Evolutionary conservation across 164 flowering plant genomes (phyloP), one percentile per base, ranked within the genome.

Genomic region (Aristolochia contorta): DNA sequence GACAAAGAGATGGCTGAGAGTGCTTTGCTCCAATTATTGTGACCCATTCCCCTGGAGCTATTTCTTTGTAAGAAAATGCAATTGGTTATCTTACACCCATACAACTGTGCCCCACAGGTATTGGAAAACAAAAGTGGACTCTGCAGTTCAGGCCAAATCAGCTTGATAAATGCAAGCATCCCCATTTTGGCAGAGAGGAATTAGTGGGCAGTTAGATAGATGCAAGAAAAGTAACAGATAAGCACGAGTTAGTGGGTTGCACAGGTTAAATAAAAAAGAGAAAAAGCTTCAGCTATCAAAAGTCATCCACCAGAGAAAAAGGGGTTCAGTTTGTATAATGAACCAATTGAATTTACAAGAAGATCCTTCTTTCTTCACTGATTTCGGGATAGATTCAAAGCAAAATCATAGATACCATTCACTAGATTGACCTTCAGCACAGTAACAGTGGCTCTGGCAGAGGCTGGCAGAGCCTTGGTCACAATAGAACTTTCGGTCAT

Each of bases 161-260:
- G 53, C 0, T 49, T 49, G 53, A 18, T 49, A 18, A 18, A 49
- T 2, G 20, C 53, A 49, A 18, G 18, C 13, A 30, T n/a, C 46
- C n/a, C 37, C 15, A 27, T 27, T 56, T 56, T 32, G 59, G 45
- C 16, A 13, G 9, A 37, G 43, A 18, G 61, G 27, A 63, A 67
- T 68, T 67, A 73, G 71, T 71, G 77, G 73, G 51, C 47, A 62
- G 69, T 65, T 71, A 57, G 63, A 21, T 64, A 54, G 63, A 48
- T 61, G 21, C 43, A 53, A 57, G 65, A 55, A 67, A 71, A 57
- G 66, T 65, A 61, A 62, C 4, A 53, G 77, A 71, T 65, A 72
- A 75, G 70, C 69, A 73, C 64, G 54, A 71, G 66, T 70, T 75
- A 70, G 77, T 75, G 79, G 75, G 56, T 60, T 63, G 67, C 59